A percentile compares a stretch with the other conserved stretches of the same genome.
phyloP scores from a whole-genome alignment of 805 yeast genomes.

The Nakazawaea ambrosiae region DNA sequence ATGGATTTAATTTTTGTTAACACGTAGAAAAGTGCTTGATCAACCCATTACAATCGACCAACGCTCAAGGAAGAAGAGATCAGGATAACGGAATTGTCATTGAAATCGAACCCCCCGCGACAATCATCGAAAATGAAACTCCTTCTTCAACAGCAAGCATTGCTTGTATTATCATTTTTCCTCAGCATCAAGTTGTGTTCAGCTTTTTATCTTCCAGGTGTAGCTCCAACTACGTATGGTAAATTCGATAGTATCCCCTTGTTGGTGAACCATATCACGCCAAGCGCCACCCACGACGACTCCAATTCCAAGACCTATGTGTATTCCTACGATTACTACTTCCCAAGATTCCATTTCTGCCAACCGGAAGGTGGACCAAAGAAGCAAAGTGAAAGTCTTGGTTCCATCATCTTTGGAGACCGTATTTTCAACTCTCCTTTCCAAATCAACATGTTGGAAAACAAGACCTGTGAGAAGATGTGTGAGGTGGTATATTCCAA shows the following conservation, averaged over 20 bases:
- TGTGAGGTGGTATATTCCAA: constrained; percentile 57
- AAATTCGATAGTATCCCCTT: constrained; percentile 69
- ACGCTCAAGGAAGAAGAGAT: too few relatives aligned
- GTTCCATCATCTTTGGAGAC: constrained; percentile 92
- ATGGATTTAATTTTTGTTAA: too few relatives aligned
- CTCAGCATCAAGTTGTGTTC: too few relatives aligned
- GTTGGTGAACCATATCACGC: constrained; percentile 86
- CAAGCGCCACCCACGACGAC: constrained; percentile 44
- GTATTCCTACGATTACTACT: constrained; percentile 79
- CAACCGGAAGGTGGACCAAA: constrained; percentile 56
- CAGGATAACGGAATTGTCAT: too few relatives aligned
- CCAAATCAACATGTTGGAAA: constrained; percentile 68
- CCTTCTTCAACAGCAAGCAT: too few relatives aligned
- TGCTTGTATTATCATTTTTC: too few relatives aligned
- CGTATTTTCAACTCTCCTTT: constrained; percentile 92
- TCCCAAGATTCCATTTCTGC: constrained; percentile 79
- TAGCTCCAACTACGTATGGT: constrained; percentile 85
- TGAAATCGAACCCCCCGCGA: too few relatives aligned
- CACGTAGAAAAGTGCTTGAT: too few relatives aligned
- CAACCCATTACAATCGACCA: too few relatives aligned
- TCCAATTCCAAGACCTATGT: constrained; percentile 45
- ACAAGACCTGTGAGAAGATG: constrained; percentile 57
- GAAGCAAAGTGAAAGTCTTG: constrained; percentile 84
- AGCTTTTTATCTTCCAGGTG: constrained; percentile 94
- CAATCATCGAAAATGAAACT: too few relatives aligned